Evolutionary conservation across 2,329 filamentous ascomycete genomes (phyloP).

Genomic region (Davidsoniella virescens): DNA sequence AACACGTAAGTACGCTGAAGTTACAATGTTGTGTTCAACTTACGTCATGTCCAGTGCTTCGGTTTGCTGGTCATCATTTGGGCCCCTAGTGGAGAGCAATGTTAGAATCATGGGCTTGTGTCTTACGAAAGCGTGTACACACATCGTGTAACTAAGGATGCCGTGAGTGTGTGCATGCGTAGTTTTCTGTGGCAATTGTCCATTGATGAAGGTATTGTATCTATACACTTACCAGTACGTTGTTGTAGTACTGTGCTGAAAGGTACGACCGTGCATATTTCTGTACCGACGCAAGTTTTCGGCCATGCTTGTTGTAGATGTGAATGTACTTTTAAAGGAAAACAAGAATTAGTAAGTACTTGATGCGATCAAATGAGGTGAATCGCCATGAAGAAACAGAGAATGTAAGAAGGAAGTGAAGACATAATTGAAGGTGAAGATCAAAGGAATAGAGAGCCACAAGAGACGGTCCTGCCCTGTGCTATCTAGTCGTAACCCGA

Average conservation of each 20-base stretch:
- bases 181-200: neutral
- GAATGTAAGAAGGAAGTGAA: too few relatives aligned
- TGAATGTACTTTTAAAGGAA: neutral
- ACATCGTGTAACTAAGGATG: too few relatives aligned
- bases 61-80: slow-evolving; percentile 14
- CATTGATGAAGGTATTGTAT: neutral
- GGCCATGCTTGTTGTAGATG: slow-evolving; percentile 20
- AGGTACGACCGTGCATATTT: slow-evolving; percentile 18
- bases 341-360: neutral
- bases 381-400: too few relatives aligned
- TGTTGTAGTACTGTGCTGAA: slow-evolving; percentile 16
- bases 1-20: neutral
- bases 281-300: slow-evolving; percentile 20
- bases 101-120: neutral
- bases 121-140: too few relatives aligned
- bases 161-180: neutral
- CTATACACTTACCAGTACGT: slow-evolving; percentile 16
- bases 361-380: too few relatives aligned
- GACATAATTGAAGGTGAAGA: too few relatives aligned
- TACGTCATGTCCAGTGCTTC: slow-evolving; percentile 15
- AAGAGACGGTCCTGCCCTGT: too few relatives aligned
- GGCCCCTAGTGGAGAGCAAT: slow-evolving; percentile 7
- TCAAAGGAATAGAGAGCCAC: too few relatives aligned
- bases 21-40: neutral
- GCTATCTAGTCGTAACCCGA: too few relatives aligned